phyloP scores from a whole-genome alignment of 164 flowering plant species.

The Macadamia integrifolia region DNA sequence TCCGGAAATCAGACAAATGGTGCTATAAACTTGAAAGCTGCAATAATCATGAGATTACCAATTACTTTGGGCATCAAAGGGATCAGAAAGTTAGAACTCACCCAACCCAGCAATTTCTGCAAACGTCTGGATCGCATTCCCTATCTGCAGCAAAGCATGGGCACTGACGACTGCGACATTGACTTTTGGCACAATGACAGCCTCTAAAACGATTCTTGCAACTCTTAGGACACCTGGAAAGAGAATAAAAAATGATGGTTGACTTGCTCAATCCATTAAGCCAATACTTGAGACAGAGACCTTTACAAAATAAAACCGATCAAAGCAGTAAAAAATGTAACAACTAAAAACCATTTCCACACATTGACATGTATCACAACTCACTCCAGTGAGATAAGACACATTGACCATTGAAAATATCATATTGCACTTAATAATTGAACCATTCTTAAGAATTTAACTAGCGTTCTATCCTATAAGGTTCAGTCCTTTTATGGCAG shows the following conservation, averaged over 20 bases:
- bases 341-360: not conserved
- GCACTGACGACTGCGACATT: conserved; percentile 97
- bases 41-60: not conserved
- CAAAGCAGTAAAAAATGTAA: not conserved
- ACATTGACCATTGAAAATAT: too few species aligned
- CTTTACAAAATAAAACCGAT: not conserved
- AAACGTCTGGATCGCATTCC: conserved; percentile 99
- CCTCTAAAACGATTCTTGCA: conserved; percentile 98
- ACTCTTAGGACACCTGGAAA: conserved; percentile 77
- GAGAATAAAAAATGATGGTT: not conserved
- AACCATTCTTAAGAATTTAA: too few species aligned
- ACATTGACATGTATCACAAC: not conserved
- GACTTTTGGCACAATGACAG: conserved; percentile 99
- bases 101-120: conserved; percentile 99
- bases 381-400: not conserved
- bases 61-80: too few species aligned
- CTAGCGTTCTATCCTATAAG: too few species aligned
- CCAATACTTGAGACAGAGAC: not conserved
- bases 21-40: not conserved
- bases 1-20: not conserved
- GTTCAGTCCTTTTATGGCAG: too few species aligned
- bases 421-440: too few species aligned
- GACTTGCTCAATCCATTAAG: not conserved
- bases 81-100: conserved; percentile 21
- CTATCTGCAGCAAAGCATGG: conserved; percentile 99